A percentile compares a stretch with the other conserved stretches of the same genome.
phyloP scores from a whole-genome alignment of 192 early-diverging fungal species.

The Coemansia aciculifera region DNA sequence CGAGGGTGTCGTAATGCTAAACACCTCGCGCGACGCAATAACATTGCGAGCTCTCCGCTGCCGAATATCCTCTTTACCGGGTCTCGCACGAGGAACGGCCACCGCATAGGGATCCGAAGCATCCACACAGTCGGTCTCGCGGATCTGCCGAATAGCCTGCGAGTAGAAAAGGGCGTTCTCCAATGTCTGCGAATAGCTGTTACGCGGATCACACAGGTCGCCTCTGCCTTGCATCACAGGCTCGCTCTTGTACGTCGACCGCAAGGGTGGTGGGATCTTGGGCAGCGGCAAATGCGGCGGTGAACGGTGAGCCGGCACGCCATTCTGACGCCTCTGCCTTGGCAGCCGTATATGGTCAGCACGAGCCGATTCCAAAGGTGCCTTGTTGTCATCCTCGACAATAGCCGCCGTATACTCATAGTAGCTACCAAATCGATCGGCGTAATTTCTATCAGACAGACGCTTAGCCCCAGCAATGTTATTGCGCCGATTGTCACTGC shows the following conservation, averaged over 20 bases:
- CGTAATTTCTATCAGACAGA: conserved; percentile 15
- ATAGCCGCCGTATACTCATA: conserved; percentile 26
- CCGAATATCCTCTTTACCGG: conserved; percentile 47
- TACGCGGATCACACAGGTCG: conserved; percentile 5
- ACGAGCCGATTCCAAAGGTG: neutral
- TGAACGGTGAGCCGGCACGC: neutral
- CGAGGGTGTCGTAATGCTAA: conserved; percentile 31
- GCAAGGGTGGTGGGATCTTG: conserved; percentile 17
- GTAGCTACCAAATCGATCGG: conserved; percentile 38
- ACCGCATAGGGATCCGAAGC: conserved; percentile 23
- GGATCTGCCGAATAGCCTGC: conserved; percentile 45
- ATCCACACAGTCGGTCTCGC: conserved; percentile 26
- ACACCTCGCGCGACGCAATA: conserved; percentile 47
- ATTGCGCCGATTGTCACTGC: neutral
- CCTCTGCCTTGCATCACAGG: conserved; percentile 19
- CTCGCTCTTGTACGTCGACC: conserved; percentile 49
- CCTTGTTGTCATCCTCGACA: conserved; percentile 14
- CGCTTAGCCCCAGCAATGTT: neutral
- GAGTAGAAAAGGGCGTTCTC: conserved; percentile 55
- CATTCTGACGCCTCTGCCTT: neutral
- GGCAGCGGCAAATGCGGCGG: neutral
- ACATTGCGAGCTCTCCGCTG: conserved; percentile 49
- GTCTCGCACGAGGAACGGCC: conserved; percentile 32
- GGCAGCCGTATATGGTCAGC: neutral
- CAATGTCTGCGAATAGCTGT: conserved; percentile 51